Evolutionary conservation across 768 basidiomycete genomes (phyloP).

Genomic region (Rubroboletus pulcherrimus): DNA sequence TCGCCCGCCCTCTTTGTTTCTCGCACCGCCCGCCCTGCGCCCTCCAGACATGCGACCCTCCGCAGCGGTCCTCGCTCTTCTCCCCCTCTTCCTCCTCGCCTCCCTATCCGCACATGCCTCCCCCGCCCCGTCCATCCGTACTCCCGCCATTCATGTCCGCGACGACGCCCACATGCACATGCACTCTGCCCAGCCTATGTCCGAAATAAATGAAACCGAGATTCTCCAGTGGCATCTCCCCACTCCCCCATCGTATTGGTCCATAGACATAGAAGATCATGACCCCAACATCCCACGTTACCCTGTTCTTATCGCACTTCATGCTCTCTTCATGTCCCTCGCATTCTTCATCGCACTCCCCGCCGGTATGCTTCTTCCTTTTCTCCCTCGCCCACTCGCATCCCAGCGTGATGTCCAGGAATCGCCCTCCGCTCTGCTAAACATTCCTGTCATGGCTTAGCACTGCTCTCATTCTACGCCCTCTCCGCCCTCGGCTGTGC

Average conservation of each 20-base stretch:
- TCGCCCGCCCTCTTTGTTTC: background rate
- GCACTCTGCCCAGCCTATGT: conserved; percentile 45
- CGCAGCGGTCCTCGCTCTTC: background rate
- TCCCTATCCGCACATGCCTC: conserved; percentile 20
- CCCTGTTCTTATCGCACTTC: conserved; percentile 69
- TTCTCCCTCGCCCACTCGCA: background rate
- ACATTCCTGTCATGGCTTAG: conserved; percentile 58
- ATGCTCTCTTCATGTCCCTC: conserved; percentile 67
- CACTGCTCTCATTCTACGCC: conserved; percentile 59
- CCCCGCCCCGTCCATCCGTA: background rate
- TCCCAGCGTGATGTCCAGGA: conserved; percentile 39
- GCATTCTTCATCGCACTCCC: conserved; percentile 86
- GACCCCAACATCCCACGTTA: conserved; percentile 45
- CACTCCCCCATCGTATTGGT: conserved; percentile 79
- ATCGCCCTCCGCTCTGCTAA: conserved; percentile 78
- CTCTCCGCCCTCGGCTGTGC: conserved; percentile 62
- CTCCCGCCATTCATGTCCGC: conserved; percentile 10
- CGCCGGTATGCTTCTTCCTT: conserved; percentile 48
- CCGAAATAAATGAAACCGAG: conserved; percentile 76
- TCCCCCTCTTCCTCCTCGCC: conserved; percentile 4
- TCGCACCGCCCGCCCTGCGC: too few species aligned
- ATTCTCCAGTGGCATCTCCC: conserved; percentile 60
- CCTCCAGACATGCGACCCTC: conserved; percentile 7
- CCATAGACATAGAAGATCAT: conserved; percentile 65
- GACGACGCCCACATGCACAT: conserved; percentile 44